phyloP scores from a whole-genome alignment of 768 basidiomycete genomes.

The Tephrocybe sp. region DNA sequence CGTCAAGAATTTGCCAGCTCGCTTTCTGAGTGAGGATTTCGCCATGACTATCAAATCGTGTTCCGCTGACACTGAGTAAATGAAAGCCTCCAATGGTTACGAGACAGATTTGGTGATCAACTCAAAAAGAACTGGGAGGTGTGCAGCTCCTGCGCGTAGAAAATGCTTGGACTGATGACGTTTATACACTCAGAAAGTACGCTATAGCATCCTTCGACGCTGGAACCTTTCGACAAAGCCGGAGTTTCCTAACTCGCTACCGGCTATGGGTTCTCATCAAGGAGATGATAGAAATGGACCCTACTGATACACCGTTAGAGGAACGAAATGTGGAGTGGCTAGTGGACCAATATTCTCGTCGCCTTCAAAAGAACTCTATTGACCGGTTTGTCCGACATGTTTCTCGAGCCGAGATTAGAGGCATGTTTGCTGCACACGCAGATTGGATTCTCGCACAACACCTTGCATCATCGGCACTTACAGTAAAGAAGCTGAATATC shows the following conservation, averaged over 20 bases:
- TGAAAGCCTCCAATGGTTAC: slow-evolving; percentile 14
- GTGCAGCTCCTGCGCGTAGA: not conserved
- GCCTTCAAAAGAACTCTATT: slow-evolving; percentile 21
- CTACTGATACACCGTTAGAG: slow-evolving; percentile 26
- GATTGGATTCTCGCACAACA: slow-evolving; percentile 60
- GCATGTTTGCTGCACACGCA: slow-evolving; percentile 51
- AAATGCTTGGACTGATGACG: not conserved
- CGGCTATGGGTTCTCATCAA: slow-evolving; percentile 46
- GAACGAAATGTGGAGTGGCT: slow-evolving; percentile 51
- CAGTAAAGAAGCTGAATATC: slow-evolving; percentile 37
- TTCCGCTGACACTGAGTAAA: not conserved
- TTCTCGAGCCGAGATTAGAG: slow-evolving; percentile 48
- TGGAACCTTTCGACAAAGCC: slow-evolving; percentile 37
- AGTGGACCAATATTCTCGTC: slow-evolving; percentile 37
- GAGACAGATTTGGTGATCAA: slow-evolving; percentile 20
- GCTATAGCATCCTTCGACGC: slow-evolving; percentile 45
- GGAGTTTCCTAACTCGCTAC: slow-evolving; percentile 51
- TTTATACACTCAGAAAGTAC: slow-evolving; percentile 35
- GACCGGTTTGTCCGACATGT: slow-evolving; percentile 46
- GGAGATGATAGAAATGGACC: slow-evolving; percentile 37
- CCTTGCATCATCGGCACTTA: slow-evolving; percentile 23
- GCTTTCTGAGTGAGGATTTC: slow-evolving; percentile 36
- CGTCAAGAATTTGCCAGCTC: slow-evolving; percentile 35
- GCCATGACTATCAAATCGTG: not conserved
- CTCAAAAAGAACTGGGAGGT: slow-evolving; percentile 19